These are phyloP conservation scores for Pestalotiopsis sp. DNA, from an alignment of 2,329 filamentous ascomycete genomes.

Conservation along the genomic window DNA sequence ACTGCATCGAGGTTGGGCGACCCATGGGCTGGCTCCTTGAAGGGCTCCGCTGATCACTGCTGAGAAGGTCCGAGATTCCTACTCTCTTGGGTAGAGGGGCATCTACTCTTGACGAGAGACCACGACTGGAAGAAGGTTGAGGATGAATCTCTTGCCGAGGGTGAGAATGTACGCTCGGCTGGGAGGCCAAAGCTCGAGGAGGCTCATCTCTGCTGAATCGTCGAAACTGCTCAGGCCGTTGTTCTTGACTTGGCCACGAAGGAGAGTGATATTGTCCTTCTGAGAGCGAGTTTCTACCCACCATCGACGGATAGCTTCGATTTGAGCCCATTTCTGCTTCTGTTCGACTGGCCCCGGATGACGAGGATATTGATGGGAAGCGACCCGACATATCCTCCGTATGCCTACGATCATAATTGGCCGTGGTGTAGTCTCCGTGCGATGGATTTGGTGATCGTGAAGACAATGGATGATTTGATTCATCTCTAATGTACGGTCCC, in stretches of 20 bases:
- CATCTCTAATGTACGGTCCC: background rate
- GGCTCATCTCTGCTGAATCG: constrained; percentile 20
- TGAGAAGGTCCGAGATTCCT: constrained; percentile 33
- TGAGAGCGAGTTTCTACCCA: constrained; percentile 22
- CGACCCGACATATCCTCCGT: background rate
- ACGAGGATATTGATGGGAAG: constrained; percentile 13
- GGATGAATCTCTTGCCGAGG: constrained; percentile 20
- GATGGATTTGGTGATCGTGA: background rate
- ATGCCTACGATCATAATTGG: background rate
- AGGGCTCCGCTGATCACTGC: constrained; percentile 24
- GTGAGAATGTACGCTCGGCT: constrained; percentile 20
- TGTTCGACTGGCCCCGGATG: constrained; percentile 22
- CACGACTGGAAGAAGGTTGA: constrained; percentile 20
- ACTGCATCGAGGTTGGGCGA: constrained; percentile 19
- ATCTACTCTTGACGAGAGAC: constrained; percentile 26
- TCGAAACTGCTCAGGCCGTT: constrained; percentile 13
- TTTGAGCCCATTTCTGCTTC: constrained; percentile 20
- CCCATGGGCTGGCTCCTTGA: constrained; percentile 22
- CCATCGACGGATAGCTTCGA: constrained; percentile 6
- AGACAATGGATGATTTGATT: constrained; percentile 19
- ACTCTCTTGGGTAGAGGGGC: constrained; percentile 29
- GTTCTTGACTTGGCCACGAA: constrained; percentile 18
- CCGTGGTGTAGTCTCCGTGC: background rate
- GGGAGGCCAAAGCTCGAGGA: constrained; percentile 18
- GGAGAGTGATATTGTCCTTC: constrained; percentile 19